Conservation (phyloP, 2,329 filamentous ascomycete species). For the Volutella citrinella region DNA sequence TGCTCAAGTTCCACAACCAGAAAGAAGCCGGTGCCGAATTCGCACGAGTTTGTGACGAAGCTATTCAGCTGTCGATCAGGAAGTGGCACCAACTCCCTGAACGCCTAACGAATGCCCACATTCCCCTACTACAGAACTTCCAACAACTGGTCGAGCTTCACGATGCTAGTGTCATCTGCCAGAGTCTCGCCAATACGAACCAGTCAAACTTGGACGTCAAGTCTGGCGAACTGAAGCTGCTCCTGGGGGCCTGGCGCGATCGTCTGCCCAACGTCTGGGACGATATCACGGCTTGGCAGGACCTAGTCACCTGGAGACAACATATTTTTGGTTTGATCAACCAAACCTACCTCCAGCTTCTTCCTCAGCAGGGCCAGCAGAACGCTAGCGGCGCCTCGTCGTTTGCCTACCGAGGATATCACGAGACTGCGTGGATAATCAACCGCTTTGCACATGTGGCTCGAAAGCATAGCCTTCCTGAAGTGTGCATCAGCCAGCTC, state of each 20-base stretch:
- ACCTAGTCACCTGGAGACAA: constrained; percentile 98
- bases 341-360: constrained; percentile 79
- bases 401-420: constrained; percentile 94
- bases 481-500: constrained; percentile 95
- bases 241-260: constrained; percentile 93
- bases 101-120: constrained; percentile 90
- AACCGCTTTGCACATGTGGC: constrained; percentile 98
- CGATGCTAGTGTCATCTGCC: constrained; percentile 94
- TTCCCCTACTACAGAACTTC: constrained; percentile 94
- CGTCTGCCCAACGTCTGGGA: constrained; percentile 97
- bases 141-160: constrained; percentile 96
- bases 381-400: constrained; percentile 81
- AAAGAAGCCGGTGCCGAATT: constrained; percentile 78
- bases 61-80: constrained; percentile 92
- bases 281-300: constrained; percentile 98
- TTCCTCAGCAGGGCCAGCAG: constrained; percentile 71
- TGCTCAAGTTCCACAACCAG: constrained; percentile 91
- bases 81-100: constrained; percentile 99
- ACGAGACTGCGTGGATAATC: constrained; percentile 99
- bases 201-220: constrained; percentile 86
- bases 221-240: constrained; percentile 89
- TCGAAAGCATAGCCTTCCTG: constrained; percentile 91
- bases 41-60: constrained; percentile 88
- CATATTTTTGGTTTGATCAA: constrained; percentile 99
- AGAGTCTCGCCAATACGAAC: constrained; percentile 82